Evolutionary conservation across 2,329 filamentous ascomycete species (phyloP).

Genomic region (Penicillium sp.): DNA sequence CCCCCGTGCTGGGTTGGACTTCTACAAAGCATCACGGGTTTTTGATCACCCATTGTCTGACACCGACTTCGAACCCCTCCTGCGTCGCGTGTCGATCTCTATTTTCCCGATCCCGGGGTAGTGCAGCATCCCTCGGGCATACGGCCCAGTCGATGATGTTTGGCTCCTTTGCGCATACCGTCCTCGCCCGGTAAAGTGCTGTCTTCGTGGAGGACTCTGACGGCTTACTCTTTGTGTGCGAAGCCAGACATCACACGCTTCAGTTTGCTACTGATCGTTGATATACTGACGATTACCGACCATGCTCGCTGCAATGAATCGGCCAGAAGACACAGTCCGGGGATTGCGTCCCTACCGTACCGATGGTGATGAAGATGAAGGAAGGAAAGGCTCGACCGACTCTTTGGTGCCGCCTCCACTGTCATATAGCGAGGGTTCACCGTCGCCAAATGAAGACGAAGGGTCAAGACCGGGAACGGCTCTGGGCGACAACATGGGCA

Average conservation of each 20-base stretch:
- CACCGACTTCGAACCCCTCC: background rate
- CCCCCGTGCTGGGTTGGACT: slow-evolving; percentile 3
- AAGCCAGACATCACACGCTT: background rate
- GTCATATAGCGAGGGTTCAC: slow-evolving; percentile 27
- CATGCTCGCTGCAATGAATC: slow-evolving; percentile 38
- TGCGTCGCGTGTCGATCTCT: background rate
- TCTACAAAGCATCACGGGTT: background rate
- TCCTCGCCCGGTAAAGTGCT: slow-evolving; percentile 8
- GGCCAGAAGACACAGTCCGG: slow-evolving; percentile 38
- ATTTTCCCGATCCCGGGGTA: background rate
- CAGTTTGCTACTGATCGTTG: slow-evolving; percentile 1
- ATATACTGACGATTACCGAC: slow-evolving; percentile 1
- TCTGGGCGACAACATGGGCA: slow-evolving; percentile 23
- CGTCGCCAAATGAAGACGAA: slow-evolving; percentile 30
- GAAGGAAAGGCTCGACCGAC: slow-evolving; percentile 27
- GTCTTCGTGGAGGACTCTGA: background rate
- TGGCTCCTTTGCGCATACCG: slow-evolving; percentile 1
- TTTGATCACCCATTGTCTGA: background rate
- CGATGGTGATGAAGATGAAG: slow-evolving; percentile 35
- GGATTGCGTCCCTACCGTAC: slow-evolving; percentile 31
- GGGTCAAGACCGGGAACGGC: slow-evolving; percentile 25
- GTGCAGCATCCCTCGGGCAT: slow-evolving; percentile 1
- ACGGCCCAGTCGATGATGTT: slow-evolving; percentile 15
- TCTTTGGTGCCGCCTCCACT: slow-evolving; percentile 24
- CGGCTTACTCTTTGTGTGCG: background rate